These are phyloP conservation scores for Perkinsus chesapeaki DNA, from an alignment of 169 alveolate genomes.

Conservation along the genomic window DNA sequence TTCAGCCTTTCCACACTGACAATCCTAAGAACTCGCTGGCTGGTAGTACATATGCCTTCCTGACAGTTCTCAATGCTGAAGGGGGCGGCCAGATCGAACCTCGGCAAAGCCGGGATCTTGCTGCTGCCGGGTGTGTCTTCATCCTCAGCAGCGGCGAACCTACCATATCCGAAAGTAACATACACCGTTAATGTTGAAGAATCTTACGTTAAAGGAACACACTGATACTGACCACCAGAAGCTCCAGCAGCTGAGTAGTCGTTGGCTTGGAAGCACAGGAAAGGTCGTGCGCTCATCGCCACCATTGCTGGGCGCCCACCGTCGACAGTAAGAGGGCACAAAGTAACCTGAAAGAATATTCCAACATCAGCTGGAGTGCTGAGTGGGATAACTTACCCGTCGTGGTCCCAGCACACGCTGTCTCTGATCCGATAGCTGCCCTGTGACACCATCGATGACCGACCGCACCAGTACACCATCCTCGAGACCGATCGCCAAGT, in stretches of 20 bases:
- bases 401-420: conserved; percentile 7
- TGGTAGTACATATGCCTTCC: background rate
- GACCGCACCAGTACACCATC: conserved; percentile 92
- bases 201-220: background rate
- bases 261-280: background rate
- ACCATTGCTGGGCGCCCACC: background rate
- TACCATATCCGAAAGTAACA: background rate
- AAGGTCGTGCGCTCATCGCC: background rate
- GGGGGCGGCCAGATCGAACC: background rate
- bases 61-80: background rate
- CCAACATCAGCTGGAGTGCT: background rate
- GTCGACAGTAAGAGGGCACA: background rate
- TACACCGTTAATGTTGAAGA: background rate
- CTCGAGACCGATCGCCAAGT: conserved; percentile 87
- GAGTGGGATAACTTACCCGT: background rate
- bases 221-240: background rate
- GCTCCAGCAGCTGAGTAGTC: background rate
- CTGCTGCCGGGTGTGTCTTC: background rate
- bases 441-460: conserved; percentile 82
- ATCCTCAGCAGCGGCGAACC: background rate
- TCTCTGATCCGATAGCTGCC: conserved; percentile 89
- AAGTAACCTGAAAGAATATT: background rate
- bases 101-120: background rate
- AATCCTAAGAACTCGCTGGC: conserved; percentile 1
- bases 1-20: background rate